phyloP scores from a whole-genome alignment of 1,284 basidiomycete genomes.

The Tilletia horrida region DNA sequence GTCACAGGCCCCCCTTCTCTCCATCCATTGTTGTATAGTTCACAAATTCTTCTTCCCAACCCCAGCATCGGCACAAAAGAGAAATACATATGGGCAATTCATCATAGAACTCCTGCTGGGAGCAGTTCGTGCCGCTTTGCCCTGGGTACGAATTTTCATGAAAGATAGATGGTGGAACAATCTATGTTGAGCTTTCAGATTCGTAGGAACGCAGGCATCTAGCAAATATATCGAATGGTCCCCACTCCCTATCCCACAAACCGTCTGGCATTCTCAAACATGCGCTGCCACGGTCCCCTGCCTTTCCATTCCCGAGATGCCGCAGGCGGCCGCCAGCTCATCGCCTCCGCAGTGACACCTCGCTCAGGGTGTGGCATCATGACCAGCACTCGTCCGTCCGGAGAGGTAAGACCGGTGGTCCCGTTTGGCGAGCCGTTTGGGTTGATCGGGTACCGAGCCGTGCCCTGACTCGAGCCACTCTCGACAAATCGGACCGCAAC shows the following conservation, averaged over 20 bases:
- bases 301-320: conserved; percentile 54
- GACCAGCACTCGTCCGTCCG: conserved; percentile 79
- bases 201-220: too few species aligned
- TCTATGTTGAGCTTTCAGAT: not conserved
- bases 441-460: conserved; percentile 60
- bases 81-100: too few species aligned
- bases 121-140: too few species aligned
- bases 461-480: conserved; percentile 22
- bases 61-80: too few species aligned
- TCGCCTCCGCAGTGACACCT: conserved; percentile 46
- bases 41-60: too few species aligned
- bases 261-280: conserved; percentile 81
- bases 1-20: too few species aligned
- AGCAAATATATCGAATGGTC: too few species aligned
- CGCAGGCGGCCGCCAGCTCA: conserved; percentile 52
- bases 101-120: too few species aligned
- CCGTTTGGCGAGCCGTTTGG: conserved; percentile 88
- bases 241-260: conserved; percentile 50
- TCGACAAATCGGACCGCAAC: conserved; percentile 49
- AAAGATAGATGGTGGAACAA: too few species aligned
- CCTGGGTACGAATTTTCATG: too few species aligned
- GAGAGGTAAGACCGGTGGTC: conserved; percentile 81
- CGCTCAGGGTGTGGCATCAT: conserved; percentile 76
- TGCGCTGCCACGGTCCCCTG: conserved; percentile 87
- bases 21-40: too few species aligned